Base-by-base conservation (phyloP, 352 stramenopile genomes). In the Phytophthora citricola region DNA sequence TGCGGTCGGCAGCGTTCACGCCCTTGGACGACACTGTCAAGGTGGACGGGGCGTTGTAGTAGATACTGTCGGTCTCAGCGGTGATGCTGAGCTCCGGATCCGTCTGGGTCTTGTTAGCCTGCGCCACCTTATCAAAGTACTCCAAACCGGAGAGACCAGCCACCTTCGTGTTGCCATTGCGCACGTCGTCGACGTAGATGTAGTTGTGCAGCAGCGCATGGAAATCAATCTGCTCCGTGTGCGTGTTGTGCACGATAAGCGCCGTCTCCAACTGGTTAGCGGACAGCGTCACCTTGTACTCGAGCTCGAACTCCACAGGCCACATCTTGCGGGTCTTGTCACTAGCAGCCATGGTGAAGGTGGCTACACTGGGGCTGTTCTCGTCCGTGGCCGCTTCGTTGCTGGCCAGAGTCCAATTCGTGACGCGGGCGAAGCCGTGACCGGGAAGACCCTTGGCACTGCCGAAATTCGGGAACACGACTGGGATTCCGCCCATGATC, bases 181-280 rank as follows among this genome's bases (percentile, higher is more conserved):
- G 79, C 14, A 95, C 72, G 38, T 94, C 84, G 41, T 95, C 74
- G 15, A 98, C 84, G 10, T 73, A 73, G 43, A 97, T 87, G 78
- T 99, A 98, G 40, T 93, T 98, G 79, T 99, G 95, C 39, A 98
- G 73, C 26, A 99, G 73, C 24, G 90, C 86, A 62, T 99, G 93
- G 75, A 98, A 98, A 31, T 84, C 63, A 56, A 98, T 98, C 63
- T 85, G 66, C 5, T 41, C 46, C 14, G 70, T 62, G 46, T 83
- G 88, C 34, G 73, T 95, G 87, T 99, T 99, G 56, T 87, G 76
- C 8, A 98, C 80, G 57, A 69, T 66, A 20, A 98, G 63, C 12
- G 66, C 83, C 6, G 85, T 97, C 15, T 77, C 75, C 22, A 98
- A 73, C 8, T 64, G 60, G 17, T 79, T 57, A 2, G 50, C 73